Base-by-base conservation (phyloP, 2,329 filamentous ascomycete genomes). In the Fusarium nisikadoi region DNA sequence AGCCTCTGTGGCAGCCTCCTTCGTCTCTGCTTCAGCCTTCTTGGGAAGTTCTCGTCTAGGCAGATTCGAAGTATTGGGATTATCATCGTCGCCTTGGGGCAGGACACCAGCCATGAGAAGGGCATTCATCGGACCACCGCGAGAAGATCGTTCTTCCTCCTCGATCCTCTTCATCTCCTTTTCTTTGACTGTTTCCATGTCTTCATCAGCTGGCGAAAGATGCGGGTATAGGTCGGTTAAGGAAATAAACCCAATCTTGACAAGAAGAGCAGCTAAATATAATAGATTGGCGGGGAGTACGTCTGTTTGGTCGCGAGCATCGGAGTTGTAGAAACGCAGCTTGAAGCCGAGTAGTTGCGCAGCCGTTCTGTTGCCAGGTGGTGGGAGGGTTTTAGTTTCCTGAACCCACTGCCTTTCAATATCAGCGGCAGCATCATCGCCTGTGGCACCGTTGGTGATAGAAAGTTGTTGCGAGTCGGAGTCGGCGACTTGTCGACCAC, bases 341-440 rank as follows among this genome's bases (percentile, higher is more conserved):
- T 99, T 99, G 87, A 99, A 99, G 8, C 96, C 96, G 19, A 99
- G 90, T 7, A 99, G 88, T 80, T 98, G 96, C 35, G 97, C 97
- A 2, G 96, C 96, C 65, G 97, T 94, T 46, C 92, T 90, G 79
- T 98, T 99, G 35, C 97, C 96, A 35, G 89, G 86, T 3, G 95
- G 94, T 8, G 95, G 95, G 7, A 96, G 83, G 0, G 93, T 97
- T 62, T 91, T 92, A 6, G 95, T 98, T 65, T 89, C 85, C 70
- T 90, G 87, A 75, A 97, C 93, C 94, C 95, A 98, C 73, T 92
- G 86, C 11, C 86, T 85, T 62, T 90, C 89, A 31, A 89, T 84
- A 49, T 87, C 86, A 56, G 87, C 86, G 36, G 90, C 86, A 25
- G 83, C 80, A 17, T 86, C 85, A 27, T 81, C 80, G 16, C 80